These are phyloP conservation scores for Sphaerulina populicola DNA, from an alignment of 2,329 filamentous ascomycete species.

Conservation along the genomic window DNA sequence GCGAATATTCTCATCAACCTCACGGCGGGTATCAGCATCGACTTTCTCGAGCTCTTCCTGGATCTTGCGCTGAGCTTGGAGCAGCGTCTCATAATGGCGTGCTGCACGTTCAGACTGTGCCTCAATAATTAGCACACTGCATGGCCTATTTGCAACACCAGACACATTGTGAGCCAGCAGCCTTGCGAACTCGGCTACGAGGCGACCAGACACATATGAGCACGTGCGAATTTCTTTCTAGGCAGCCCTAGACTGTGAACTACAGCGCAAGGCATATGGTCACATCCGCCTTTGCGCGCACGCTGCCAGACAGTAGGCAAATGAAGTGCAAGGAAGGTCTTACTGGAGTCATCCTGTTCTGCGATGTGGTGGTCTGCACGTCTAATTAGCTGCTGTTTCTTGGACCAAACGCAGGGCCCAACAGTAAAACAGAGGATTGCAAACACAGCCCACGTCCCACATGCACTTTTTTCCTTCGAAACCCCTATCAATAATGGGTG, in stretches of 20 bases:
- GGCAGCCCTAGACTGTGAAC: neutral
- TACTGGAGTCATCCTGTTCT: conserved; percentile 72
- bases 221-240: neutral
- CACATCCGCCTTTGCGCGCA: neutral
- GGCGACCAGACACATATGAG: neutral
- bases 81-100: conserved; percentile 80
- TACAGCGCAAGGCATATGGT: neutral
- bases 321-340: conserved; percentile 29
- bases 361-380: conserved; percentile 24
- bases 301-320: neutral
- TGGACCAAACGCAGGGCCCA: neutral
- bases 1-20: conserved; percentile 74
- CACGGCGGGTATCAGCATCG: conserved; percentile 72
- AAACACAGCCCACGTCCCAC: neutral
- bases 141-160: neutral
- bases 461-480: neutral
- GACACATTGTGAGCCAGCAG: neutral
- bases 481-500: neutral
- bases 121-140: conserved; percentile 18
- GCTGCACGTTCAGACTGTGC: conserved; percentile 85
- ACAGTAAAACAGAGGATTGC: neutral
- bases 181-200: neutral
- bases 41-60: conserved; percentile 87
- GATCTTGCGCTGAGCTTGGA: conserved; percentile 80
- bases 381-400: conserved; percentile 1